Conservation (phyloP, 2,329 filamentous ascomycete genomes). For the Aschersonia sp. region DNA sequence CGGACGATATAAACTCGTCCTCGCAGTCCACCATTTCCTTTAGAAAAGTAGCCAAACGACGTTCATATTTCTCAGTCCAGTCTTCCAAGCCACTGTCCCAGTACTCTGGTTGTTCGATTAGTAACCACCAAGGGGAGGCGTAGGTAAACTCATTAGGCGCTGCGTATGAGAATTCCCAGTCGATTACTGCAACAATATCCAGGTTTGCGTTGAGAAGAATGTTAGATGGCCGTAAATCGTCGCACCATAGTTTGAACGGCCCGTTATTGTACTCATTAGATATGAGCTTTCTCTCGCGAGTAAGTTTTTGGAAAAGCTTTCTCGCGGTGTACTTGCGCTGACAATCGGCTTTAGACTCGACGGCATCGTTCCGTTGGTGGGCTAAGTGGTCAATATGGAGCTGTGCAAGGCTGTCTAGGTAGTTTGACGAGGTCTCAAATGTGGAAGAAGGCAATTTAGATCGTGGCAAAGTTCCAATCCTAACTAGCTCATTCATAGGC, state of each 20-base stretch:
- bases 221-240: conserved; percentile 17
- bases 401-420: conserved; percentile 1
- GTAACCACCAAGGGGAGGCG: conserved; percentile 24
- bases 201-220: conserved; percentile 14
- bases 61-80: conserved; percentile 18
- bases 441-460: background rate
- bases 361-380: conserved; percentile 22
- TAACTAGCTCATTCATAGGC: conserved; percentile 2
- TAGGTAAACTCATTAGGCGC: conserved; percentile 17
- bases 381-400: conserved; percentile 1
- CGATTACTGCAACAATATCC: conserved; percentile 17
- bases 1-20: conserved; percentile 2
- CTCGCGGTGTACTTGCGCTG: conserved; percentile 22
- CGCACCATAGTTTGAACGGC: conserved; percentile 11
- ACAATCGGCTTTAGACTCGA: conserved; percentile 19
- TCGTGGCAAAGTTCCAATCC: conserved; percentile 1
- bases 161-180: conserved; percentile 24
- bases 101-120: conserved; percentile 15
- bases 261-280: conserved; percentile 8
- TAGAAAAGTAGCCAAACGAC: conserved; percentile 17
- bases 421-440: background rate
- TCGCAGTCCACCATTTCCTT: conserved; percentile 15
- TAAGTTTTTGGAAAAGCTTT: conserved; percentile 19
- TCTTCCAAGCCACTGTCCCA: background rate
- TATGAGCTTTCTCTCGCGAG: conserved; percentile 7